phyloP scores from a whole-genome alignment of 352 stramenopile genomes.

The Phytopythium helicoides region DNA sequence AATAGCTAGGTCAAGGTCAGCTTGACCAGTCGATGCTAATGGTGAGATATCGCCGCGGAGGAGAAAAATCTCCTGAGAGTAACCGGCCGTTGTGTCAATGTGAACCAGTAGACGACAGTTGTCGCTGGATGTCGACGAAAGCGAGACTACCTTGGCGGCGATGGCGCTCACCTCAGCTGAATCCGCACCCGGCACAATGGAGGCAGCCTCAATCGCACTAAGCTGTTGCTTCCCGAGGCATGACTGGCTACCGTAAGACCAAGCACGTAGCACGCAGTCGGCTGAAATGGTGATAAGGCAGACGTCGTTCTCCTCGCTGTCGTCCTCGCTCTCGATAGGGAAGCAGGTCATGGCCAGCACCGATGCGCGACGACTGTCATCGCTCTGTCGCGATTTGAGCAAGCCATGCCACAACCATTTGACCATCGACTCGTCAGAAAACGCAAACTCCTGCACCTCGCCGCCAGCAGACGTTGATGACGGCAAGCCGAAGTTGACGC shows the following conservation, averaged over 20 bases:
- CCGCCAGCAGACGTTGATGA: conserved; percentile 13
- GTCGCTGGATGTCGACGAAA: conserved; percentile 47
- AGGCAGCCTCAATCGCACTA: conserved; percentile 8
- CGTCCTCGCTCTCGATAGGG: conserved; percentile 43
- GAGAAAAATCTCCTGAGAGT: conserved; percentile 60
- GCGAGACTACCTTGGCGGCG: conserved; percentile 55
- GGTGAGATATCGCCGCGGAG: conserved; percentile 51
- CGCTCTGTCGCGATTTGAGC: conserved; percentile 30
- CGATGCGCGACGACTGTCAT: conserved; percentile 23
- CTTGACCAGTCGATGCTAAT: conserved; percentile 17
- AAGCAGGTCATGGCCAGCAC: conserved; percentile 69
- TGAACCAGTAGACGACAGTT: conserved; percentile 67
- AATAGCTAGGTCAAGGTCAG: conserved; percentile 40
- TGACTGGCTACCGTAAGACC: conserved; percentile 64
- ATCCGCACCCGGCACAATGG: conserved; percentile 5
- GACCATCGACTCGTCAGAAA: conserved; percentile 66
- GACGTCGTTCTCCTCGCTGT: conserved; percentile 38
- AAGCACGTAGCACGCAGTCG: conserved; percentile 61
- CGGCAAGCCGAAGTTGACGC: conserved; percentile 69
- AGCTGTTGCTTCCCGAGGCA: conserved; percentile 67
- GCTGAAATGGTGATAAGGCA: conserved; percentile 68
- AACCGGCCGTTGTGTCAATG: conserved; percentile 51
- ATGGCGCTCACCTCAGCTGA: conserved; percentile 28
- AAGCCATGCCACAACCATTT: conserved; percentile 72
- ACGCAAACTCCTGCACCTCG: conserved; percentile 64